phyloP scores from a whole-genome alignment of 2,329 filamentous ascomycete species.

The Cadophora sp. region DNA sequence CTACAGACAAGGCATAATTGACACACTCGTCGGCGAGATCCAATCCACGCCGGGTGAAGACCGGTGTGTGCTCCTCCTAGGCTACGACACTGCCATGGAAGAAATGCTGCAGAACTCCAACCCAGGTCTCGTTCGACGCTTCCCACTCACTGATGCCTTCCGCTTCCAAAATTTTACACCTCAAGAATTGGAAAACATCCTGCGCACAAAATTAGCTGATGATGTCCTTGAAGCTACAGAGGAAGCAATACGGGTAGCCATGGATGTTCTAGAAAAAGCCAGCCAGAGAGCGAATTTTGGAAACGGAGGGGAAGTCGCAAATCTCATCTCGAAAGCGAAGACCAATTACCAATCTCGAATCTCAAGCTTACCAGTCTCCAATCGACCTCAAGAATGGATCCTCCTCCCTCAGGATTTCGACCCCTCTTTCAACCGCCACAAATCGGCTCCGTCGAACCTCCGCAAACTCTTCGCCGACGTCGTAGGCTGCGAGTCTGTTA shows the following conservation, averaged over 20 bases:
- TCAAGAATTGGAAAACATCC: conserved; percentile 57
- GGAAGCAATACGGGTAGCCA: conserved; percentile 54
- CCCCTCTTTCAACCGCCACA: conserved; percentile 53
- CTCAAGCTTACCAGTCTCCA: conserved; percentile 32
- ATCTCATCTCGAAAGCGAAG: conserved; percentile 58
- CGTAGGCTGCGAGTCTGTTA: conserved; percentile 56
- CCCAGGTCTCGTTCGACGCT: conserved; percentile 69
- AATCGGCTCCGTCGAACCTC: conserved; percentile 49
- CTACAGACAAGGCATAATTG: conserved; percentile 70
- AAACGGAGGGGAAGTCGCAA: conserved; percentile 77
- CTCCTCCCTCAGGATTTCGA: conserved; percentile 55
- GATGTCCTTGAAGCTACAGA: conserved; percentile 52
- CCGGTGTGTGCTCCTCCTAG: conserved; percentile 70
- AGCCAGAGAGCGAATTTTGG: conserved; percentile 70
- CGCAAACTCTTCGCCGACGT: conserved; percentile 54
- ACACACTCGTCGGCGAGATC: conserved; percentile 75
- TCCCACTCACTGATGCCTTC: conserved; percentile 68
- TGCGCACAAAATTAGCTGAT: conserved; percentile 56
- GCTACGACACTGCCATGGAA: conserved; percentile 71
- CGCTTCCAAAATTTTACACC: conserved; percentile 71
- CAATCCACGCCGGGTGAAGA: conserved; percentile 74
- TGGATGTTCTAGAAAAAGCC: conserved; percentile 64
- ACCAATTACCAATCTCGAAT: conserved; percentile 51
- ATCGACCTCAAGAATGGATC: conserved; percentile 26
- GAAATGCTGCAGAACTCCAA: conserved; percentile 62